Evolutionary conservation across 2,329 filamentous ascomycete species (phyloP).

Genomic region (Remersonia thermophila): DNA sequence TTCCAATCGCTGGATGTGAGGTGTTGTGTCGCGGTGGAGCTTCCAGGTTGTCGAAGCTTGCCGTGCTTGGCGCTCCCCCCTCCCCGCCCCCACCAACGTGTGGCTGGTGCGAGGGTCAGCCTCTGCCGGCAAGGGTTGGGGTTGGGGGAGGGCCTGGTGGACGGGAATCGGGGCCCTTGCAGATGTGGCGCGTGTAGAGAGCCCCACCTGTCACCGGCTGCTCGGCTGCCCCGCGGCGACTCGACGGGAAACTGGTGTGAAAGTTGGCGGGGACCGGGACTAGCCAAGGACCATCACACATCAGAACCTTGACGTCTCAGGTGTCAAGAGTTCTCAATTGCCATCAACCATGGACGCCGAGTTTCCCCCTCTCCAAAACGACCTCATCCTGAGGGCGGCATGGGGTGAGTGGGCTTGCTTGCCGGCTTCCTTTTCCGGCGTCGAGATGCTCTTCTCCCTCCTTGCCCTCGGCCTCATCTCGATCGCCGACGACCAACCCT

Average conservation of each 20-base stretch:
- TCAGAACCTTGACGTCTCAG: conserved; percentile 1
- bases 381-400: conserved; percentile 79
- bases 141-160: neutral
- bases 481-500: conserved; percentile 11
- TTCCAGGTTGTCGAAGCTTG: neutral
- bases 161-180: neutral
- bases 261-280: conserved; percentile 4
- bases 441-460: too few species aligned
- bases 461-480: neutral
- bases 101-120: conserved; percentile 2
- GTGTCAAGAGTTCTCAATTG: conserved; percentile 1
- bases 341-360: conserved; percentile 45
- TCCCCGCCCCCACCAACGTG: conserved; percentile 1
- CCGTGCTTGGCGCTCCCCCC: too few species aligned
- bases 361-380: conserved; percentile 83
- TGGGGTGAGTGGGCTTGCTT: conserved; percentile 49
- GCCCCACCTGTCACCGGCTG: too few species aligned
- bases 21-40: too few species aligned
- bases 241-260: too few species aligned
- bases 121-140: conserved; percentile 4
- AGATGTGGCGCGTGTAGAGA: neutral
- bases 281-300: neutral
- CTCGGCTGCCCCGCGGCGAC: conserved; percentile 4
- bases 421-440: too few species aligned
- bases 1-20: too few species aligned